Base-by-base conservation (phyloP, 1,284 basidiomycete species). In the Coniferiporia weirii region DNA sequence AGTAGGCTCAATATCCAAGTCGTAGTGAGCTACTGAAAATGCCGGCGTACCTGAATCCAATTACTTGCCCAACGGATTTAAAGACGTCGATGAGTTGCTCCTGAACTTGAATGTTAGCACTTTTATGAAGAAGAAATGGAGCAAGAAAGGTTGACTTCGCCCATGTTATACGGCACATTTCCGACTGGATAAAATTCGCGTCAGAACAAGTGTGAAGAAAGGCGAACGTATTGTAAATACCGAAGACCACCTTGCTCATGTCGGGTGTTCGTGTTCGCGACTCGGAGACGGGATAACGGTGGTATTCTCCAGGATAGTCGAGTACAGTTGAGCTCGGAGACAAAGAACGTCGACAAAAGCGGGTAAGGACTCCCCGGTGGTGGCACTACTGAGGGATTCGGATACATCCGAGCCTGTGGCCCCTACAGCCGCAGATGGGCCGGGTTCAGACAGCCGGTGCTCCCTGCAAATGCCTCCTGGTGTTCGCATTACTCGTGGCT, bases 151-250 rank as follows among this genome's bases (percentile, higher is more conserved):
- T 77, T 56, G 68, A 75, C 83, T 76, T 92, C 90, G 52, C 82
- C 84, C 87, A 91, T 92, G 66, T 87, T 89, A 71, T 92, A 92
- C 27, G 89, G 89, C 7, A 92, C 89, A 80, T 92, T 92, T 58
- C 90, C 89, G 51, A 92, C 89, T 91, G 64, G 15, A 32, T 17
- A 27, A 27, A 27, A 27, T 35, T 36, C 55, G 34, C 52, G 35
- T 44, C 48, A 55, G n/a, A 49, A 51, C 20, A 44, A 40, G 53
- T n/a, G 15, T 43, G 17, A 17, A 35, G 32, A 20, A 27, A 10
- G 19, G n/a, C 43, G 47, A 52, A 12, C 1, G 4, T 36, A 52
- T 20, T 43, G n/a, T 6, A 70, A 72, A 34, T 61, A 79, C 78
- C 78, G 58, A 80, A 80, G 20, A 80, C 78, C 10, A 80, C 78